Conservation (phyloP, 2,329 filamentous ascomycete species). For the Capronia americana region DNA sequence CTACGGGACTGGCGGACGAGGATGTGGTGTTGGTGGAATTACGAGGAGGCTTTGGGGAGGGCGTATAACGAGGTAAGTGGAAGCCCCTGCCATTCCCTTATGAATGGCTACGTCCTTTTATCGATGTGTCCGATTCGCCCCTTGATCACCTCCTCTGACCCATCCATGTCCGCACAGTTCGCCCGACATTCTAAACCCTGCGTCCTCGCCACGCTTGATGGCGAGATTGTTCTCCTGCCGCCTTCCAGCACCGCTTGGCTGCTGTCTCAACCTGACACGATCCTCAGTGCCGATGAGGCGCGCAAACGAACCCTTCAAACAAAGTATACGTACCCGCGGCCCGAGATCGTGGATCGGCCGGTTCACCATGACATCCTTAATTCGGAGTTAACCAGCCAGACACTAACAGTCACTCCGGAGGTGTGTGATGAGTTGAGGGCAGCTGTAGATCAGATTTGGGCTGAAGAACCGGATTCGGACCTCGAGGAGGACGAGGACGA, state of each 20-base stretch:
- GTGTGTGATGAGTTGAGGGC: conserved; percentile 48
- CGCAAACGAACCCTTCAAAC: conserved; percentile 49
- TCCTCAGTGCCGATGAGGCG: conserved; percentile 46
- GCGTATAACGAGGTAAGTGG: conserved; percentile 26
- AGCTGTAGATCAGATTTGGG: conserved; percentile 46
- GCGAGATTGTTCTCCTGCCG: conserved; percentile 44
- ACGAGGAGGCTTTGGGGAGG: conserved; percentile 21
- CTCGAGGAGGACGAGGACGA: background rate
- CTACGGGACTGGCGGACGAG: conserved; percentile 12
- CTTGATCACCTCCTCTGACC: background rate
- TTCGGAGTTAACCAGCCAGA: conserved; percentile 43
- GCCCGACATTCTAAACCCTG: conserved; percentile 16
- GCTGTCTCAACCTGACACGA: conserved; percentile 50
- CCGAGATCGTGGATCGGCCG: conserved; percentile 42
- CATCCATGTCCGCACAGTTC: conserved; percentile 13
- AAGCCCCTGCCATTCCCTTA: background rate
- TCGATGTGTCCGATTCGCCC: too few relatives aligned
- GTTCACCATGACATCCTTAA: conserved; percentile 28
- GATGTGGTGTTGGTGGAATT: conserved; percentile 23
- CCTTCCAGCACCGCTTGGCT: conserved; percentile 48
- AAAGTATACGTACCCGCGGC: conserved; percentile 48
- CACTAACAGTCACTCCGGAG: conserved; percentile 50
- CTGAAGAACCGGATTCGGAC: conserved; percentile 32
- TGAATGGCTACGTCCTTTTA: too few relatives aligned
- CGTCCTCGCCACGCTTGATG: conserved; percentile 23